Evolutionary conservation across 2,329 filamentous ascomycete genomes (phyloP), one percentile per base, ranked within the genome.

Genomic region (Myotisia sp.): DNA sequence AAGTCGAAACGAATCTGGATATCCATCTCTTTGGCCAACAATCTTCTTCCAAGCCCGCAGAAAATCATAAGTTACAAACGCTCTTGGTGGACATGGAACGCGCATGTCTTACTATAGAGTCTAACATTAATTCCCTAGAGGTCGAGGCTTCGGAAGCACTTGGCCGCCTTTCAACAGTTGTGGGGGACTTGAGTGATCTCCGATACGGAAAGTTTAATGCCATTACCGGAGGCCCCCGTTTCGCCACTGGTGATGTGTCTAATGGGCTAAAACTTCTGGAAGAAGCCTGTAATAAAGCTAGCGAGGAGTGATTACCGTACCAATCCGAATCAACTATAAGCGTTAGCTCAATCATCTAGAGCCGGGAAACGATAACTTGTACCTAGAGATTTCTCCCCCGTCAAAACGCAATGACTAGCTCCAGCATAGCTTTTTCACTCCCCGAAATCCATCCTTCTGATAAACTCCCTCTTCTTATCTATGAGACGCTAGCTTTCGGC

Each of bases 131-230:
- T 38, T 63, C 61, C 24, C 62, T 86, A 3, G 71, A 82, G 44
- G 61, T 68, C 21, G 77, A 87, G 44, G 73, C 79, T 34, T 63
- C 65, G 1, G 52, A 54, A 2, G 59, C 84, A 3, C 55, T 79
- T 4, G 62, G 68, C 3, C 69, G 72, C 7, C 68, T 90, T 33
- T 67, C 68, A 43, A 67, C 73, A 37, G 76, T 69, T 0, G 69
- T 90, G 10, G 78, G 78, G 20, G 73, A 71, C 30, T 61, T 93
- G 52, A 92, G 83, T 54, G 82, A 92, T 55, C 64, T 92, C 36
- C 74, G 81, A 29, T 87, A 90, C 48, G 84, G 85, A 23, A 76
- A 75, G 36, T 69, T 90, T 38, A 55, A 58, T 24, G 59, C 58
- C 16, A 52, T 60, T 16, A 52, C 55, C 14, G 59, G 56, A 7